A percentile compares a stretch with the other conserved stretches of the same genome.
These are phyloP conservation scores for Wickerhamomyces chambardii DNA, from an alignment of 805 yeast species.

Conservation along the genomic window DNA sequence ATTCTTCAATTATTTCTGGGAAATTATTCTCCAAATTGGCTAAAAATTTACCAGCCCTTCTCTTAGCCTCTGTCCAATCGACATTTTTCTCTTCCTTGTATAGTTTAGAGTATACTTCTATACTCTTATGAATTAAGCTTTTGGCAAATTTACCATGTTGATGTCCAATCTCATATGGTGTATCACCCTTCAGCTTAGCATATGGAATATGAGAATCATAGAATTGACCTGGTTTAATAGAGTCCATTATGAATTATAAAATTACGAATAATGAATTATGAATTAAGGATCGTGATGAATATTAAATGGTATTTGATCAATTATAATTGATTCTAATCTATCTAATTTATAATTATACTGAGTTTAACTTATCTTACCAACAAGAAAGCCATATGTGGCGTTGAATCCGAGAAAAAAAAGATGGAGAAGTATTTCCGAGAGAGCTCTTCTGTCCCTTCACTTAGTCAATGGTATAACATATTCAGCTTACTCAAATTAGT, in stretches of 20 bases:
- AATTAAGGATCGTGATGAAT: too few relatives aligned
- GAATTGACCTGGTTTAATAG: conserved; percentile 10
- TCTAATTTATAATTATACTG: too few relatives aligned
- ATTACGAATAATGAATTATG: too few relatives aligned
- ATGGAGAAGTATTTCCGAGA: too few relatives aligned
- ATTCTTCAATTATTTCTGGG: conserved; percentile 24
- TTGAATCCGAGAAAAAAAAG: too few relatives aligned
- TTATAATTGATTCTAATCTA: too few relatives aligned
- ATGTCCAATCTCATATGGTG: conserved; percentile 22
- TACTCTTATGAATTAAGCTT: conserved; percentile 17
- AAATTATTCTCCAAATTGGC: conserved; percentile 17
- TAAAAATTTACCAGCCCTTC: conserved; percentile 18
- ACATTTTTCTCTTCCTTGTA: conserved; percentile 16
- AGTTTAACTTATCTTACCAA: too few relatives aligned
- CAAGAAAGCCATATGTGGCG: too few relatives aligned
- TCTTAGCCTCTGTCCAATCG: conserved; percentile 21
- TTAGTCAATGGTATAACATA: too few relatives aligned
- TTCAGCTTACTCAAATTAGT: too few relatives aligned
- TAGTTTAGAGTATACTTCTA: conserved; percentile 19
- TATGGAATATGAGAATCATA: conserved; percentile 19
- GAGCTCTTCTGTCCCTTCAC: too few relatives aligned
- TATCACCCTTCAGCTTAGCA: conserved; percentile 10
- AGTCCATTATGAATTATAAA: conserved; percentile 2
- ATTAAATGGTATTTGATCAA: too few relatives aligned
- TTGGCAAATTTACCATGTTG: conserved; percentile 26